Percentiles rank a stretch among this genome's conserved stretches.
phyloP scores from a whole-genome alignment of 1,284 basidiomycete species.

The Cutaneotrichosporon curvatum region DNA sequence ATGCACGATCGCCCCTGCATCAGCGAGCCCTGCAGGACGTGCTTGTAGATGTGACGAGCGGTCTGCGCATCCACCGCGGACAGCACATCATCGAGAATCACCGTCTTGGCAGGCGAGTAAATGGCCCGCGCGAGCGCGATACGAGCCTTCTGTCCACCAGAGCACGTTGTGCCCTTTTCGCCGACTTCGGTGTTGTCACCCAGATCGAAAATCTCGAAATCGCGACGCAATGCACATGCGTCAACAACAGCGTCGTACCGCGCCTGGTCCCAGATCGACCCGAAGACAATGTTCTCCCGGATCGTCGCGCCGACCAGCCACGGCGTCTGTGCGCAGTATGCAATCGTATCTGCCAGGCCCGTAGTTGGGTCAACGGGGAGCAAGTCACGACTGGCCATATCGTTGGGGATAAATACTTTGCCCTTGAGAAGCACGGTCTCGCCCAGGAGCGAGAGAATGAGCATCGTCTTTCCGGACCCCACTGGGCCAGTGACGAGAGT shows the following conservation, averaged over 20 bases:
- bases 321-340: slow-evolving; percentile 52
- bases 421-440: slow-evolving; percentile 51
- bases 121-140: slow-evolving; percentile 44
- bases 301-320: slow-evolving; percentile 55
- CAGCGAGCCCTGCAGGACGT: slow-evolving; percentile 41
- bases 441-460: slow-evolving; percentile 55
- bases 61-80: slow-evolving; percentile 50
- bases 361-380: slow-evolving; percentile 48
- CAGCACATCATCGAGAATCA: slow-evolving; percentile 44
- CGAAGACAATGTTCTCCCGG: slow-evolving; percentile 53
- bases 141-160: slow-evolving; percentile 43
- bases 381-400: slow-evolving; percentile 39
- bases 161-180: slow-evolving; percentile 53
- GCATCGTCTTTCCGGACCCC: slow-evolving; percentile 60
- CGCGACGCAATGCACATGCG: slow-evolving; percentile 51
- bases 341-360: slow-evolving; percentile 49
- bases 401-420: slow-evolving; percentile 51
- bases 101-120: slow-evolving; percentile 40
- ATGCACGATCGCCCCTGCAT: slow-evolving; percentile 47
- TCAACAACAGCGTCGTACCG: slow-evolving; percentile 49
- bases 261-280: slow-evolving; percentile 43
- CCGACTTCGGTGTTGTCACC: slow-evolving; percentile 55
- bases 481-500: slow-evolving; percentile 48
- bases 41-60: slow-evolving; percentile 35
- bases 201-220: slow-evolving; percentile 51